Percentiles rank a stretch among this genome's conserved stretches.
Conservation (phyloP, 2,329 filamentous ascomycete genomes). For the Aspergillus sp. region DNA sequence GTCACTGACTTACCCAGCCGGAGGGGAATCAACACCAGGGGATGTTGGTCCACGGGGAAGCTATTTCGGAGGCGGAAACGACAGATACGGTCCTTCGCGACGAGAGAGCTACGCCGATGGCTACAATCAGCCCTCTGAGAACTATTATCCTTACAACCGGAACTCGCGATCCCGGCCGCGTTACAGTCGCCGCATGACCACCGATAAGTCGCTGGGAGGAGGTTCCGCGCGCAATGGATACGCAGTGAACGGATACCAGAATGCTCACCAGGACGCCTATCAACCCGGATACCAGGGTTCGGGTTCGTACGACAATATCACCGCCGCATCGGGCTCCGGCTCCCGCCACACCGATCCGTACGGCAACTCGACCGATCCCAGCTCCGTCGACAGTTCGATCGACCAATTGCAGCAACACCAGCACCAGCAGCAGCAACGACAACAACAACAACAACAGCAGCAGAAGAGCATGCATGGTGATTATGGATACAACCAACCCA, state of each 20-base stretch:
- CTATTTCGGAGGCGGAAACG: constrained; percentile 43
- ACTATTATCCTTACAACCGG: constrained; percentile 39
- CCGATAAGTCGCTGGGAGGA: neutral
- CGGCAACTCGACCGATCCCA: constrained; percentile 79
- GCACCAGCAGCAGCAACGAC: constrained; percentile 30
- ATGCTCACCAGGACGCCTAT: constrained; percentile 20
- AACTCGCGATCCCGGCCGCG: constrained; percentile 15
- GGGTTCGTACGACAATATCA: constrained; percentile 72
- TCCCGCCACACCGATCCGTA: constrained; percentile 57
- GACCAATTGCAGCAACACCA: constrained; percentile 56
- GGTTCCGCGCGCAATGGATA: constrained; percentile 14
- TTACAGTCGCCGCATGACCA: constrained; percentile 1
- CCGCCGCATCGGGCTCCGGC: constrained; percentile 46
- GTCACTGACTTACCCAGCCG: constrained; percentile 16
- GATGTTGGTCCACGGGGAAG: constrained; percentile 53
- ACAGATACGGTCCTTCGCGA: constrained; percentile 30
- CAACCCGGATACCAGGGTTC: constrained; percentile 51
- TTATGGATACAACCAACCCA: constrained; percentile 42
- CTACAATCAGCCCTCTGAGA: constrained; percentile 38
- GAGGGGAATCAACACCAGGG: constrained; percentile 21
- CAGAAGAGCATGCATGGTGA: constrained; percentile 31
- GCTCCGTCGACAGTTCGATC: constrained; percentile 86
- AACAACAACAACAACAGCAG: constrained; percentile 36
- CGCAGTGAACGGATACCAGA: constrained; percentile 29
- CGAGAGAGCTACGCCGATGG: constrained; percentile 39